Conservation (phyloP, 2,329 filamentous ascomycete species). For the Ophiostoma populinum region DNA sequence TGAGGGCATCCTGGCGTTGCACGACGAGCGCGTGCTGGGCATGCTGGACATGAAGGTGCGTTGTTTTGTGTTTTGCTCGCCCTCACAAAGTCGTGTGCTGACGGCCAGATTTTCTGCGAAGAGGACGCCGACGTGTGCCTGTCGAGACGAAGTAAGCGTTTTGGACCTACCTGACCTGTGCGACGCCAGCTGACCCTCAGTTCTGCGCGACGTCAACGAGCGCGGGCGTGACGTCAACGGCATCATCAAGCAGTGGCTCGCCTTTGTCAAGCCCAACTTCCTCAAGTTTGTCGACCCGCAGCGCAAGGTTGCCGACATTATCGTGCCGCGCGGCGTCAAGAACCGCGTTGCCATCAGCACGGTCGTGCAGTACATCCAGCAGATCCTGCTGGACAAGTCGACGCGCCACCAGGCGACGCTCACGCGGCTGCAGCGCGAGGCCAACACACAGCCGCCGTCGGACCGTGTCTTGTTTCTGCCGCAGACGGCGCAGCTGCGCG, state of each 20-base stretch:
- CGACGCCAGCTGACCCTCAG: conserved; percentile 24
- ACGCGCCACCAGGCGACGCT: conserved; percentile 65
- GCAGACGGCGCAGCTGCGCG: conserved; percentile 63
- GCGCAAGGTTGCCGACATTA: conserved; percentile 79
- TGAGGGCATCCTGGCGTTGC: conserved; percentile 89
- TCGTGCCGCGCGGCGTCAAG: conserved; percentile 85
- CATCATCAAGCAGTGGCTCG: conserved; percentile 96
- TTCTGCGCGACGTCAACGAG: conserved; percentile 75
- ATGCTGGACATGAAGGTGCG: conserved; percentile 75
- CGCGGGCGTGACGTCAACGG: conserved; percentile 78
- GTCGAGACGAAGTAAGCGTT: conserved; percentile 57
- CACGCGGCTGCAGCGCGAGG: conserved; percentile 54
- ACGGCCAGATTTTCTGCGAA: conserved; percentile 85
- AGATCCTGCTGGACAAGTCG: conserved; percentile 75
- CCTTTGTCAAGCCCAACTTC: conserved; percentile 92
- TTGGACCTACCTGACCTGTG: conserved; percentile 5
- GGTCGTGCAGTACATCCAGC: conserved; percentile 85
- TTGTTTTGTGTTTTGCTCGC: background rate
- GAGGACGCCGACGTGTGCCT: conserved; percentile 90
- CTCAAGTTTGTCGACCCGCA: conserved; percentile 89
- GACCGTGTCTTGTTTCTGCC: conserved; percentile 57
- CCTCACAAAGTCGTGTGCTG: background rate
- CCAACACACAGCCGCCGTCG: conserved; percentile 55
- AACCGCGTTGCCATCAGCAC: conserved; percentile 87
- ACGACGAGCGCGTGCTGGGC: conserved; percentile 71